Percentiles rank a stretch among this genome's conserved stretches.
These are phyloP conservation scores for Psilocybe tampanensis DNA, from an alignment of 768 basidiomycete species.

Conservation along the genomic window DNA sequence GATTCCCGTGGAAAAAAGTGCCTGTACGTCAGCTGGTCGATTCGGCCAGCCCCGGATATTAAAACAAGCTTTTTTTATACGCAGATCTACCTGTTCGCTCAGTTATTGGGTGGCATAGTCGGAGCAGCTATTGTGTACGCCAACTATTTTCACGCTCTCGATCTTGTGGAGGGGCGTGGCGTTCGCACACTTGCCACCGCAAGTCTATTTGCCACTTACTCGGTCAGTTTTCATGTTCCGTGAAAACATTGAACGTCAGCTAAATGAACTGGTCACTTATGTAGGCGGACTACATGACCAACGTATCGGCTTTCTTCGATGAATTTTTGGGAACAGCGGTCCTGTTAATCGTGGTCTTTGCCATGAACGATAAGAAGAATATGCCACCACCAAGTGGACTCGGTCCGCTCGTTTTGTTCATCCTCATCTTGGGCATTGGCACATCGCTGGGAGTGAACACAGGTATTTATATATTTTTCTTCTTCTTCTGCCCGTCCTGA, in stretches of 20 bases:
- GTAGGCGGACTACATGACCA: constrained; percentile 42
- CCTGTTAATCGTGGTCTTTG: constrained; percentile 55
- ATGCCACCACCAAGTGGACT: constrained; percentile 49
- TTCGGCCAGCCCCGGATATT: background rate
- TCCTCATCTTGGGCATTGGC: constrained; percentile 62
- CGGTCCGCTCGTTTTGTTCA: constrained; percentile 55
- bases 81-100: constrained; percentile 42
- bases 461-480: constrained; percentile 29
- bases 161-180: constrained; percentile 57
- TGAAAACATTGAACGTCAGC: background rate
- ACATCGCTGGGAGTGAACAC: constrained; percentile 65
- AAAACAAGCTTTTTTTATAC: background rate
- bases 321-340: constrained; percentile 61
- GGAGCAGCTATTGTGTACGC: constrained; percentile 63
- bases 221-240: constrained; percentile 40
- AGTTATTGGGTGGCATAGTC: constrained; percentile 60
- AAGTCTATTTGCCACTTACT: constrained; percentile 59
- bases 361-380: constrained; percentile 56
- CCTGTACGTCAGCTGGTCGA: constrained; percentile 38
- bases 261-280: background rate
- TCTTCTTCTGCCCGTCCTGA: background rate
- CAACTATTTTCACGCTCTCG: constrained; percentile 69
- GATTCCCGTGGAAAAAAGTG: constrained; percentile 82
- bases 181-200: constrained; percentile 64
- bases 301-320: constrained; percentile 41